Evolutionary conservation across 2,329 filamentous ascomycete genomes (phyloP).

Genomic region (Neocatenulostroma microsporum): DNA sequence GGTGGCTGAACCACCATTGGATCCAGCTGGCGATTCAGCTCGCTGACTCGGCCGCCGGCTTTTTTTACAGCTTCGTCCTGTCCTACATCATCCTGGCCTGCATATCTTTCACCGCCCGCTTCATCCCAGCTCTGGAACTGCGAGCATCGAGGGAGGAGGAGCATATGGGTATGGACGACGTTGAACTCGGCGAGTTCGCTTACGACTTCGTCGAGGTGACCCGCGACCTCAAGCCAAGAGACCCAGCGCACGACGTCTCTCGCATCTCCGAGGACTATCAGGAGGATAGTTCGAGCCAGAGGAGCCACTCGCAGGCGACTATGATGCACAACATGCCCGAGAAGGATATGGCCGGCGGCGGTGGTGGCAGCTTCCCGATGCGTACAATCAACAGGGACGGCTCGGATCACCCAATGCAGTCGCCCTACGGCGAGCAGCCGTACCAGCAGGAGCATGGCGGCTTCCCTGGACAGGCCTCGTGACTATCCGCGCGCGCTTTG

Average conservation of each 20-base stretch:
- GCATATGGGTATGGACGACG: conserved; percentile 74
- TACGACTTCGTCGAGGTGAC: conserved; percentile 87
- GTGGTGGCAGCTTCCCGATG: conserved; percentile 5
- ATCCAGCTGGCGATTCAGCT: conserved; percentile 76
- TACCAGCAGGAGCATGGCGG: conserved; percentile 1
- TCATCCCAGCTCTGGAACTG: conserved; percentile 67
- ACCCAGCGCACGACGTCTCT: conserved; percentile 3
- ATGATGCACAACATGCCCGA: conserved; percentile 12
- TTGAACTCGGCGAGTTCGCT: conserved; percentile 89
- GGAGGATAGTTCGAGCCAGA: conserved; percentile 10
- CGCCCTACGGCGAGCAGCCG: neutral
- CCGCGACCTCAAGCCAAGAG: conserved; percentile 50
- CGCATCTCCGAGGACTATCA: conserved; percentile 7
- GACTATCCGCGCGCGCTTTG: conserved; percentile 4
- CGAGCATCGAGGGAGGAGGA: conserved; percentile 71
- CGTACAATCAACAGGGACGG: conserved; percentile 3
- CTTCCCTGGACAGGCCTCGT: conserved; percentile 4
- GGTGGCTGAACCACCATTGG: conserved; percentile 80
- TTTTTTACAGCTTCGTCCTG: conserved; percentile 67
- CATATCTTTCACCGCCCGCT: conserved; percentile 61
- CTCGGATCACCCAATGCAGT: neutral
- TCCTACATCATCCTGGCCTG: conserved; percentile 63
- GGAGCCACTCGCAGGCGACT: conserved; percentile 12
- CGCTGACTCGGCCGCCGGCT: conserved; percentile 69
- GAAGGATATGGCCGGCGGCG: neutral